Percentiles rank a stretch among this genome's conserved stretches.
These are phyloP conservation scores for Zizania palustris DNA, from an alignment of 202 grass and related monocot genomes.

Conservation along the genomic window DNA sequence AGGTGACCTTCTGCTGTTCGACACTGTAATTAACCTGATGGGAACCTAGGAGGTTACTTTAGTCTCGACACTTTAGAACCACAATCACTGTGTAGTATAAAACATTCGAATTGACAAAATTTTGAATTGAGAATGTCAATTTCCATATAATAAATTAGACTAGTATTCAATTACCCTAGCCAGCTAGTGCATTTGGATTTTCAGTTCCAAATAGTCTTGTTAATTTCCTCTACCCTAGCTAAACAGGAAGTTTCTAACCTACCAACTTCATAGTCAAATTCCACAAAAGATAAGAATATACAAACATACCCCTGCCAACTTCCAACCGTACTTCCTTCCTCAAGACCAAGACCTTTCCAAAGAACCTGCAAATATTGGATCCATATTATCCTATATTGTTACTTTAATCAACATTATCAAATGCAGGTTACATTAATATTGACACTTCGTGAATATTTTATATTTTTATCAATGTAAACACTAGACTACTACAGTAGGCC, in stretches of 20 bases:
- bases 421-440: conserved; percentile 15
- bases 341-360: conserved; percentile 91
- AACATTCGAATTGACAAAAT: neutral
- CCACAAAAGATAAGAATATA: neutral
- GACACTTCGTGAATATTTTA: neutral
- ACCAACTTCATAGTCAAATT: neutral
- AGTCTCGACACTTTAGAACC: neutral
- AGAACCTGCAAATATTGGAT: conserved; percentile 58
- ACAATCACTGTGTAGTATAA: neutral
- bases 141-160: neutral
- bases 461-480: conserved; percentile 1
- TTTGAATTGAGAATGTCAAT: neutral
- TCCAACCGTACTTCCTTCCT: conserved; percentile 63
- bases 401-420: neutral
- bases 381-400: neutral
- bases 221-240: conserved; percentile 1
- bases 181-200: neutral
- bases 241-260: neutral
- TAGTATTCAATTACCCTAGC: neutral
- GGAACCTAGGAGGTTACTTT: neutral
- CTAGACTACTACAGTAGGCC: neutral
- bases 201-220: neutral
- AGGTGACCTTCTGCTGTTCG: neutral
- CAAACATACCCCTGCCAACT: conserved; percentile 67
- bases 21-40: neutral